Evolutionary conservation across 2,329 filamentous ascomycete species (phyloP), one percentile per base, ranked within the genome.

Genomic region (Hymenoscyphus scutula): DNA sequence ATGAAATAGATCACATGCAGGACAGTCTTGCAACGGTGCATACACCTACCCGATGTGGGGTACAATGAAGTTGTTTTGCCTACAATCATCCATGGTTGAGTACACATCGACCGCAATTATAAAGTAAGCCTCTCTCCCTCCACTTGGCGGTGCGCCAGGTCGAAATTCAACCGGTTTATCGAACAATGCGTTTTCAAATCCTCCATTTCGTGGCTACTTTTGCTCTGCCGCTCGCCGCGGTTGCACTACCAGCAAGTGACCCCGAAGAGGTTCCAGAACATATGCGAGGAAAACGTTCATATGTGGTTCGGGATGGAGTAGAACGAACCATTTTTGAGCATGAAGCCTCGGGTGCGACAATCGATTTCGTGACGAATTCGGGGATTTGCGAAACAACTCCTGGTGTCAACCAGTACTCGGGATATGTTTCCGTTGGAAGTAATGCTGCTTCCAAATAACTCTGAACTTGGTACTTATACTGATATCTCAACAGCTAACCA

Each of bases 331-430:
- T 82, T 38, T 82, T 81, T 62, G 76, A 82, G 64, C 80, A 82
- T 69, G 75, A 75, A n/a, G 76, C 76, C 1, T 81, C 80, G 1
- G 75, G 74, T 48, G 75, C 77, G 1, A 78, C 71, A 29, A 66
- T 83, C 53, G 76, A 80, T 25, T 82, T 78, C 61, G 80, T 83
- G 29, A 78, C 77, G 27, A 82, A 83, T 66, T 82, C 80, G 0
- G 76, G 80, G 53, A 76, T 81, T 60, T 83, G 81, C 67, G 81
- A 83, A 71, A 82, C 79, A 0, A 83, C 80, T 0, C 74, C 76
- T 0, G 78, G 79, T 1, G 81, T 82, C 1, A 82, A 79, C 32
- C 79, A 80, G 63, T 81, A 80, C 68, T 81, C 79, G 3, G 81
- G 81, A 7, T 83, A 83, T 74, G 57, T 85, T 63, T 76, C 76